Conservation (phyloP, 768 basidiomycete species). For the Neoboletus subvelutipes region DNA sequence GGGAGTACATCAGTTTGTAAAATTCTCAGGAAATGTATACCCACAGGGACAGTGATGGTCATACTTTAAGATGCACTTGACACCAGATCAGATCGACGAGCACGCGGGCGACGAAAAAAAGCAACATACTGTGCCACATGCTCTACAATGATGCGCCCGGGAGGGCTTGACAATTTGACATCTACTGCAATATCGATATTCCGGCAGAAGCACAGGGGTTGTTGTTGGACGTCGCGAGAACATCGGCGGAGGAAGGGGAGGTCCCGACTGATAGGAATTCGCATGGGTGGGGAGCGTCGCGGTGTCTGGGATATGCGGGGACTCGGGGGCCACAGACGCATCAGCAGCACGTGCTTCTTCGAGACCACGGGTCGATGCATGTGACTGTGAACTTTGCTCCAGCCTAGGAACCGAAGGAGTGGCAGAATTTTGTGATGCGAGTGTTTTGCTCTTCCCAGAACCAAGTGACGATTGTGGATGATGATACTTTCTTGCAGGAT, state of each 20-base stretch:
- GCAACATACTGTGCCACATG: constrained; percentile 72
- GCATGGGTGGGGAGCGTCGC: constrained; percentile 11
- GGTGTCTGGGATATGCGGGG: constrained; percentile 5
- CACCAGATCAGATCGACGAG: not conserved
- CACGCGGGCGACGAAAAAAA: not conserved
- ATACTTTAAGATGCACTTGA: constrained; percentile 75
- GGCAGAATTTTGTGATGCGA: constrained; percentile 12
- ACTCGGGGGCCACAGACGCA: constrained; percentile 6
- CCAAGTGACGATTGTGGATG: constrained; percentile 22
- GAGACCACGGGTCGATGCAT: constrained; percentile 14
- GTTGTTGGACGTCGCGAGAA: constrained; percentile 36
- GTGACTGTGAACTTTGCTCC: constrained; percentile 18
- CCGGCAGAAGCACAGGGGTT: constrained; percentile 54
- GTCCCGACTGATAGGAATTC: constrained; percentile 5
- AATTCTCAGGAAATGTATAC: constrained; percentile 24
- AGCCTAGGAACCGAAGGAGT: constrained; percentile 7
- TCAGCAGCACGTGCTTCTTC: constrained; percentile 23
- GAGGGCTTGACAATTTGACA: constrained; percentile 73
- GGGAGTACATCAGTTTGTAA: not conserved
- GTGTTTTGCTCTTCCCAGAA: constrained; percentile 19
- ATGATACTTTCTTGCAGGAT: constrained; percentile 9
- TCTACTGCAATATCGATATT: constrained; percentile 62
- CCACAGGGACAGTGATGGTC: constrained; percentile 91
- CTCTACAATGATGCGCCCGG: constrained; percentile 76
- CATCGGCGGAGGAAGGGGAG: constrained; percentile 11